A percentile compares a stretch with the other conserved stretches of the same genome.
Evolutionary conservation across 768 basidiomycete genomes (phyloP).

Genomic region (Roridomyces roridus): DNA sequence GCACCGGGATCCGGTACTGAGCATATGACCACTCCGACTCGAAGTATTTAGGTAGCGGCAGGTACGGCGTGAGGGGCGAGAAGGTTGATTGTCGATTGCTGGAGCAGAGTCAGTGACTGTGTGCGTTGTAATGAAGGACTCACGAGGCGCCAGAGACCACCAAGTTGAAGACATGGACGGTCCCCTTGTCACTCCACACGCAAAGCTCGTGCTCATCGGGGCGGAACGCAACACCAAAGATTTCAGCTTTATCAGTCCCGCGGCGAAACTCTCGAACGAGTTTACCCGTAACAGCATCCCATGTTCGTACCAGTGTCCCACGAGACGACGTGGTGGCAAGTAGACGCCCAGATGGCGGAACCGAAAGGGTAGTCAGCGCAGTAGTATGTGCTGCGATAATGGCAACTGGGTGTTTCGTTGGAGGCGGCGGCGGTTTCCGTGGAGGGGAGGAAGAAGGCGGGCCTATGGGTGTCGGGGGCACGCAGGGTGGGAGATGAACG

Average conservation of each 20-base stretch:
- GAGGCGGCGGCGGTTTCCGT: constrained; percentile 60
- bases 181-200: constrained; percentile 96
- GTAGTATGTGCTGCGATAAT: constrained; percentile 87
- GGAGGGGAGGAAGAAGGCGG: constrained; percentile 61
- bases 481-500: constrained; percentile 83
- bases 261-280: constrained; percentile 81
- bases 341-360: constrained; percentile 77
- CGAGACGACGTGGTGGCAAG: constrained; percentile 84
- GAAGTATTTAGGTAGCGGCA: constrained; percentile 90
- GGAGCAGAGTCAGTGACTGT: constrained; percentile 3
- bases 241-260: constrained; percentile 89
- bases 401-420: constrained; percentile 70
- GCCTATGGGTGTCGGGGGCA: constrained; percentile 58
- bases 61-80: constrained; percentile 78
- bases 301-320: constrained; percentile 88
- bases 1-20: constrained; percentile 86
- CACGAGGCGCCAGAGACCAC: constrained; percentile 69
- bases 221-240: constrained; percentile 89
- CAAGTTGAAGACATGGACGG: constrained; percentile 88
- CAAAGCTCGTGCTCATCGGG: constrained; percentile 87
- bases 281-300: constrained; percentile 78
- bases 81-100: constrained; percentile 89
- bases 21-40: constrained; percentile 97
- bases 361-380: constrained; percentile 77
- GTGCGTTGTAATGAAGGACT: constrained; percentile 37